These are phyloP conservation scores for Sugiyamaella smithiae DNA, from an alignment of 805 yeast genomes.

Conservation along the genomic window DNA sequence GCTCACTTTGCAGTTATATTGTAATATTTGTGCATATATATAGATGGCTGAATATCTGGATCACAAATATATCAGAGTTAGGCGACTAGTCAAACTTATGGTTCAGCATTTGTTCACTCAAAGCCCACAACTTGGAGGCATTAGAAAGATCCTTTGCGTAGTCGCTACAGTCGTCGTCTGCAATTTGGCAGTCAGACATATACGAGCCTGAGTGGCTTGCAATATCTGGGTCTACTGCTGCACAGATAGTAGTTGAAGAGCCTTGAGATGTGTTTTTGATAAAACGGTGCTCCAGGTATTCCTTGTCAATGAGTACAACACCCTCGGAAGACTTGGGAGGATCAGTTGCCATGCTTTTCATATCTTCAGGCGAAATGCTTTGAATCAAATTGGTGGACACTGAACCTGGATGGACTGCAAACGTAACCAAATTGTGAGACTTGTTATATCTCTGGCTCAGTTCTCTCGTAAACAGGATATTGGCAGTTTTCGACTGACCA, in stretches of 20 bases:
- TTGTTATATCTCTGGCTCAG: slow-evolving; percentile 7
- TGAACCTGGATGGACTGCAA: slow-evolving; percentile 16
- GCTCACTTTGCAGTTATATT: too few species aligned
- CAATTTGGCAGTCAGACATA: slow-evolving; percentile 6
- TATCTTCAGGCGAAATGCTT: slow-evolving; percentile 9
- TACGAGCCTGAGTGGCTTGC: neutral
- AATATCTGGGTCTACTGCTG: neutral
- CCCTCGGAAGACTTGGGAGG: slow-evolving; percentile 7
- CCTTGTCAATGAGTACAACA: neutral
- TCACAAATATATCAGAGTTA: too few species aligned
- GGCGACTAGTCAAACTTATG: too few species aligned
- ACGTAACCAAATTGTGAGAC: slow-evolving; percentile 11
- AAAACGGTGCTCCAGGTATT: neutral
- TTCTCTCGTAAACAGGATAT: slow-evolving; percentile 12
- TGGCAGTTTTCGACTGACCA: slow-evolving; percentile 20
- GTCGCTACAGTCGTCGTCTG: neutral
- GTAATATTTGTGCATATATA: too few species aligned
- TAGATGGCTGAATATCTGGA: too few species aligned
- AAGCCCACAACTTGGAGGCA: slow-evolving; percentile 11
- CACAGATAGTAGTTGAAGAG: neutral
- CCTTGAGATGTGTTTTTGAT: neutral
- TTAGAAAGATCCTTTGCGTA: slow-evolving; percentile 5
- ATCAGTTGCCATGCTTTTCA: neutral
- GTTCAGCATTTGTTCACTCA: slow-evolving; percentile 11
- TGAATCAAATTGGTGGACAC: slow-evolving; percentile 4